Base-by-base conservation (phyloP, 2,329 filamentous ascomycete genomes). In the Colletotrichum liaoningense region DNA sequence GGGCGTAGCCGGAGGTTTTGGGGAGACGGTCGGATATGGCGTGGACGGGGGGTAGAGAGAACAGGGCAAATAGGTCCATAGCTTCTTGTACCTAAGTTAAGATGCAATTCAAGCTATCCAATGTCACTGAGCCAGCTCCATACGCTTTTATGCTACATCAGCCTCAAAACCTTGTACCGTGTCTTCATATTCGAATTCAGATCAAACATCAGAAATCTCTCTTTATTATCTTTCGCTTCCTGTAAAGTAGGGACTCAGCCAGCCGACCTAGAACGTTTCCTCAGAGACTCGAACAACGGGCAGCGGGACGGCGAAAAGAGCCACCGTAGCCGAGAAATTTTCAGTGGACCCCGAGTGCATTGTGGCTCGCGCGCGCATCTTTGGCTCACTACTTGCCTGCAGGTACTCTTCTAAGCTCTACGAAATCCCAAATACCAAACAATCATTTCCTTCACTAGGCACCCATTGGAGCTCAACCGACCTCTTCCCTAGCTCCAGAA, bases 301-400 rank as follows among this genome's bases (percentile, higher is more conserved):
- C 16, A 52, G 69, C 67, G 64, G 28, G 58, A 70, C 79, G 79
- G 79, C 75, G 60, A 79, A 80, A 80, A 73, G 73, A 80, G 77
- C 74, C 72, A 74, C 79, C 79, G 76, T 60, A 35, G 55, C 75
- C 76, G 74, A 67, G 49, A 79, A 80, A 77, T 75, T 78, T 76
- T 67, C 59, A 62, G 69, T 55, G 24, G 42, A 72, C 46, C 26
- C 59, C 12, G 14, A 30, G 5, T 6, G 33, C 33, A 56, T 22
- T 55, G 49, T 56, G 24, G 33, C 63, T 30, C 24, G 24, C 19
- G 14, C 63, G 38, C 54, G 63, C 63, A 56, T 12, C 57, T 7
- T 24, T 46, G 24, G 54, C 8, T 28, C 14, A 33, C 12, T n/a
- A 63, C 42, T 28, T 59, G 42, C 54, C 26, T 38, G n/a, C 42